phyloP scores from a whole-genome alignment of 108 stramenopile genomes.

The Skeletonema menzelii region DNA sequence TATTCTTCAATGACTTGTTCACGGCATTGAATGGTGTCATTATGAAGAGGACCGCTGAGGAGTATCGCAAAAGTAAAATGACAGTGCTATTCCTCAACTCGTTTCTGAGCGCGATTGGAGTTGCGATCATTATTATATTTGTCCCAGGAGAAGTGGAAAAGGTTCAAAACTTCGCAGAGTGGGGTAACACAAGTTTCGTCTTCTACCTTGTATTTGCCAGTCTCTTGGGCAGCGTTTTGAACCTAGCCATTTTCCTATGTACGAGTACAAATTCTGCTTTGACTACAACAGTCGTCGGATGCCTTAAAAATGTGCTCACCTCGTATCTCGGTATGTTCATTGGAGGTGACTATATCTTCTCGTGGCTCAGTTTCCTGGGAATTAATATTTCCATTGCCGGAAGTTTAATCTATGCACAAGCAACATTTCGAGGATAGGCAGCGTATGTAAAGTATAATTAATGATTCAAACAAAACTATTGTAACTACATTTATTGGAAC shows the following conservation, averaged over 20 bases:
- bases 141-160: conserved; percentile 25
- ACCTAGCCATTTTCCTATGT: conserved; percentile 73
- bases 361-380: conserved; percentile 41
- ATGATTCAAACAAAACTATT: background rate
- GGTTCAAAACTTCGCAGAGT: conserved; percentile 14
- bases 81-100: conserved; percentile 57
- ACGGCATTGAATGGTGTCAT: conserved; percentile 65
- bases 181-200: conserved; percentile 32
- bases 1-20: conserved; percentile 68
- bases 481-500: background rate
- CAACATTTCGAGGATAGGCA: conserved; percentile 36
- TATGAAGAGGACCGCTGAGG: conserved; percentile 54
- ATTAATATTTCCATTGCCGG: conserved; percentile 48
- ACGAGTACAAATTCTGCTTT: conserved; percentile 68
- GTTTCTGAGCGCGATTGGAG: conserved; percentile 32
- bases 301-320: conserved; percentile 53
- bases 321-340: conserved; percentile 54
- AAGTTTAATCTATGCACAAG: conserved; percentile 45
- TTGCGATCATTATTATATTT: conserved; percentile 16
- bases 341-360: conserved; percentile 52
- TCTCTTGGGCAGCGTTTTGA: conserved; percentile 55
- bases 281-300: conserved; percentile 70
- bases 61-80: conserved; percentile 52
- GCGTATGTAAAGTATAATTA: background rate
- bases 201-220: conserved; percentile 33